A percentile compares a stretch with the other conserved stretches of the same genome.
phyloP scores from a whole-genome alignment of 352 stramenopile species.

The Globisporangium uncinulatum region DNA sequence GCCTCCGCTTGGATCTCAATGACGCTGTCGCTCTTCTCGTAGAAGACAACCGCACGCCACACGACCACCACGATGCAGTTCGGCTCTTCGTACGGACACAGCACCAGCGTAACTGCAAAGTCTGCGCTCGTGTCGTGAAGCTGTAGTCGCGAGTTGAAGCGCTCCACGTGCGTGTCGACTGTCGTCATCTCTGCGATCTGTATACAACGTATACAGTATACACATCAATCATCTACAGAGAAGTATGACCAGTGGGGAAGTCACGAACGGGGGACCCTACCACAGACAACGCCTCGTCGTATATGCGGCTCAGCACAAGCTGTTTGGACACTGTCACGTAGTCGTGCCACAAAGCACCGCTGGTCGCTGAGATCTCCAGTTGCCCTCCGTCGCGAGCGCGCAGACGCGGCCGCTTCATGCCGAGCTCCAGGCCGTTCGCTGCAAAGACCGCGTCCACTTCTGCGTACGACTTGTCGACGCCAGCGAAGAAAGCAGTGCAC shows the following conservation, averaged over 20 bases:
- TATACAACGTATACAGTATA: no score
- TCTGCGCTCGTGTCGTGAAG: conserved; percentile 10
- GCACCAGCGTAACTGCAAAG: conserved; percentile 28
- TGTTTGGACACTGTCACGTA: no score
- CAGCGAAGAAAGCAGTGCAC: conserved; percentile 13
- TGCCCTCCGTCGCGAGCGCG: conserved; percentile 14
- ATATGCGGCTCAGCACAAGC: no score
- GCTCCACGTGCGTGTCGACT: conserved; percentile 27
- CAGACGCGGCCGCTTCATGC: not conserved
- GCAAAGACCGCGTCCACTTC: conserved; percentile 26
- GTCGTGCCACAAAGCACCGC: no score
- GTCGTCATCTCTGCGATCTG: conserved; percentile 1
- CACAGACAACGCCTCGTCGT: no score
- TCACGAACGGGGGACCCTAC: not conserved
- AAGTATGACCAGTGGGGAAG: not conserved
- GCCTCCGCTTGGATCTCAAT: conserved; percentile 22
- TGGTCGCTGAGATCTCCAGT: conserved; percentile 17
- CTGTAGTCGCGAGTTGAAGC: conserved; percentile 20
- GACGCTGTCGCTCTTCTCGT: conserved; percentile 37
- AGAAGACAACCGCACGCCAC: conserved; percentile 33
- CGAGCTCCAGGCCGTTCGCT: not conserved
- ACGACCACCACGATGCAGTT: conserved; percentile 26
- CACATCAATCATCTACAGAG: conserved; percentile 19
- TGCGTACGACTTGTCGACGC: conserved; percentile 21
- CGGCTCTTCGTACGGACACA: conserved; percentile 25